Evolutionary conservation across 345 rosid species (phyloP).

Genomic region (Geranium rotundifolium): DNA sequence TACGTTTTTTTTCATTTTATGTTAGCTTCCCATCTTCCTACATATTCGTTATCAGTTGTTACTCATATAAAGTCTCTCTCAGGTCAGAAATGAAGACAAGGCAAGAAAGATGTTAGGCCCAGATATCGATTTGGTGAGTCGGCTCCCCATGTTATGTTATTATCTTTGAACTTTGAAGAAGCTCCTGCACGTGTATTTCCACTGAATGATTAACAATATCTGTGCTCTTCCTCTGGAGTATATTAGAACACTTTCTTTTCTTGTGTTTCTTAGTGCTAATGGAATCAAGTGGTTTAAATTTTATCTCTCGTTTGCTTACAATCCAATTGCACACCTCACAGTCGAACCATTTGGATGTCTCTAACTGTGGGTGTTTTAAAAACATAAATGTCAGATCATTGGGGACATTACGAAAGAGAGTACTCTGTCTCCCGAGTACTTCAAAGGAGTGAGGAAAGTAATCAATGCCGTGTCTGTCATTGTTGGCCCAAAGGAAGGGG

Average conservation of each 20-base stretch:
- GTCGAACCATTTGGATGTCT: not conserved
- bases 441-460: conserved; percentile 81
- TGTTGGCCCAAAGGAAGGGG: conserved; percentile 98
- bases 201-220: not conserved
- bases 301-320: not conserved
- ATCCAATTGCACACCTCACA: not conserved
- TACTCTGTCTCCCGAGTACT: conserved; percentile 51
- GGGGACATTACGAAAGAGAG: conserved; percentile 72
- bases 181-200: not conserved
- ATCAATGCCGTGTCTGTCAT: conserved; percentile 79
- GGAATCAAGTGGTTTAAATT: too few species aligned
- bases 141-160: not conserved
- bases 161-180: not conserved
- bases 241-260: too few species aligned
- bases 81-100: conserved; percentile 91
- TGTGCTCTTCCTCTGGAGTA: too few species aligned
- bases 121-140: conserved; percentile 68
- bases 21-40: not conserved
- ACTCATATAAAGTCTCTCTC: conserved; percentile 5
- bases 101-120: conserved; percentile 73
- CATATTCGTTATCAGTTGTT: not conserved
- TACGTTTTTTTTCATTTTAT: not conserved
- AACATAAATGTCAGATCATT: conserved; percentile 36
- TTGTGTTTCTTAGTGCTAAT: too few species aligned
- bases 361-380: conserved; percentile 3